These are phyloP conservation scores for Diaporthe ilicicola DNA, from an alignment of 2,329 filamentous ascomycete species.

Conservation along the genomic window DNA sequence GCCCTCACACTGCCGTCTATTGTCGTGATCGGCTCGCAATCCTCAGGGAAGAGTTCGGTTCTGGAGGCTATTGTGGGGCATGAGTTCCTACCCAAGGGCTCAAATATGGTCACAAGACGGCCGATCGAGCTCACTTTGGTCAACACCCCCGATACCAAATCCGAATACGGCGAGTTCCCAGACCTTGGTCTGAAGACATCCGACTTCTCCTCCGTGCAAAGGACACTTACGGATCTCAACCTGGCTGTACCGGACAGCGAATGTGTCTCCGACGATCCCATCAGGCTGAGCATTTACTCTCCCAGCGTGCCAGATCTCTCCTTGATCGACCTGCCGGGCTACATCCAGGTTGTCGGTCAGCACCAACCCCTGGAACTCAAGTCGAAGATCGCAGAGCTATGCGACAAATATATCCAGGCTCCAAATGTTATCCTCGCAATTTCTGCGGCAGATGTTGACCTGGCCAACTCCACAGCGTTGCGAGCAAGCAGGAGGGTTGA, in stretches of 20 bases:
- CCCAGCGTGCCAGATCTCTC: constrained; percentile 95
- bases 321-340: constrained; percentile 94
- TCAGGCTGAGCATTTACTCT: constrained; percentile 94
- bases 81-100: constrained; percentile 97
- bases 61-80: constrained; percentile 97
- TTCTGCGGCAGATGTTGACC: constrained; percentile 94
- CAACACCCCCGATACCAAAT: constrained; percentile 86
- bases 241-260: constrained; percentile 88
- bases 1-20: constrained; percentile 92
- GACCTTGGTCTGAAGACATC: constrained; percentile 88
- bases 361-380: constrained; percentile 93
- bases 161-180: constrained; percentile 96
- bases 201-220: constrained; percentile 91
- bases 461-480: constrained; percentile 94
- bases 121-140: constrained; percentile 96
- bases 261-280: constrained; percentile 96
- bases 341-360: constrained; percentile 93
- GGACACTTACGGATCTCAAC: constrained; percentile 94
- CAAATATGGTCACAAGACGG: constrained; percentile 96
- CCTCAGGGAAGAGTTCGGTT: constrained; percentile 97
- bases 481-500: constrained; percentile 91
- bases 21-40: constrained; percentile 98
- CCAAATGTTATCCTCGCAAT: constrained; percentile 98
- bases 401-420: constrained; percentile 96
- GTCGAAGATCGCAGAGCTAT: constrained; percentile 94